Evolutionary conservation across 75 land plant genomes (phyloP), one percentile per base, ranked within the genome.

Genomic region (Pinus taeda): DNA sequence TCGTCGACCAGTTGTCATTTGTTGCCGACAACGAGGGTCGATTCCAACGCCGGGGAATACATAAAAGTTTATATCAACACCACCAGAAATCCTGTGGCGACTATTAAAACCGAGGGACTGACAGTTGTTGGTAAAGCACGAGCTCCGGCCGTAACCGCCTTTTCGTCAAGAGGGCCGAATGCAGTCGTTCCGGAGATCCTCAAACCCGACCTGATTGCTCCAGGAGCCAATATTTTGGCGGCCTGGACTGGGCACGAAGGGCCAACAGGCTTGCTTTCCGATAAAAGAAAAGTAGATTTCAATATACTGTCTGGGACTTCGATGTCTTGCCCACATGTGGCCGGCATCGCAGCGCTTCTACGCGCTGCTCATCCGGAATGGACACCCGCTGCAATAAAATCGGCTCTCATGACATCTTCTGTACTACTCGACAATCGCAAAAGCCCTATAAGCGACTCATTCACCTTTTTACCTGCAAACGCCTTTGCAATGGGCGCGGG

Each of bases 301-400:
- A 77, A 78, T 59, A 78, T 88, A 21, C 14, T 79, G 6, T 88
- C 86, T 3, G 90, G 90, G 8, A 88, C 93, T 0, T 92, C 91
- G 2, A 86, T 86, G 88, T 36, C 88, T 7, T 76, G 79, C 26
- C 88, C 85, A 2, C 85, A 84, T 55, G 75, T 84, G 6, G 45
- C 78, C 36, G 81, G 85, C 3, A 78, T 76, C 9, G 85, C 81
- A 4, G 75, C 75, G 11, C 57, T 83, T 57, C 37, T 83, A 26
- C 75, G 75, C 57, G 77, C 81, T 15, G 4, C 64, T 42, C 67
- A 84, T 67, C 85, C 79, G n/a, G 6, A 3, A 18, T 84, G 83
- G 85, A 81, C 71, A 22, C 83, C 82, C 5, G 58, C 85, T 1
- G 83, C 79, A 15, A 84, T 84, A 67, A 80, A 74, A 55, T 84